phyloP scores from a whole-genome alignment of 1,284 basidiomycete genomes.

The Tylopilus sp. region DNA sequence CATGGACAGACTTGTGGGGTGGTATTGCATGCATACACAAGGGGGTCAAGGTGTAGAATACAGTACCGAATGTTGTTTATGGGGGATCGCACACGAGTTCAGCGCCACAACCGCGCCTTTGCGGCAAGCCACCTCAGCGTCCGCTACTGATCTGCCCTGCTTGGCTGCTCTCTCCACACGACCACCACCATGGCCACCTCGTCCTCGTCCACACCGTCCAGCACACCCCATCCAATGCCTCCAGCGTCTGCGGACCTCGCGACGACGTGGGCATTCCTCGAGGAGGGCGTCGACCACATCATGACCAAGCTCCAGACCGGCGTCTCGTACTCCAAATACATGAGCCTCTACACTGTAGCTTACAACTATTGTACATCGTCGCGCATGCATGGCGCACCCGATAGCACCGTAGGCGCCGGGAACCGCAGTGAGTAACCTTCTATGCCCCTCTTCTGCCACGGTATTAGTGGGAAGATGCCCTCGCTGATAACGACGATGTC shows the following conservation, averaged over 20 bases:
- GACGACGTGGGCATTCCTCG: constrained; percentile 88
- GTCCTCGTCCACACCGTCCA: constrained; percentile 15
- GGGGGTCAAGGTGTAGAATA: constrained; percentile 62
- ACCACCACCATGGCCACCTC: constrained; percentile 35
- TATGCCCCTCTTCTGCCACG: constrained; percentile 7
- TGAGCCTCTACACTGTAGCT: constrained; percentile 88
- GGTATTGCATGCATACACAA: constrained; percentile 86
- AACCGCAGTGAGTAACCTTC: constrained; percentile 56
- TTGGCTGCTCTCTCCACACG: constrained; percentile 21
- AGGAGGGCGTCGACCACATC: constrained; percentile 89
- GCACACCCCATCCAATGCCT: constrained; percentile 48
- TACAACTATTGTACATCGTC: constrained; percentile 97
- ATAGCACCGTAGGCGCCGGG: constrained; percentile 43
- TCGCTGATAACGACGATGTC: constrained; percentile 21
- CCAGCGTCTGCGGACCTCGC: constrained; percentile 68
- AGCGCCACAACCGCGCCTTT: constrained; percentile 34
- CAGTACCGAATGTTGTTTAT: too few relatives aligned
- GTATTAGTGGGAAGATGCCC: constrained; percentile 17
- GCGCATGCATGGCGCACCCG: constrained; percentile 71
- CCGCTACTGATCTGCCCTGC: constrained; percentile 9
- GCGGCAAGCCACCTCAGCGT: constrained; percentile 13
- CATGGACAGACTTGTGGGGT: constrained; percentile 84
- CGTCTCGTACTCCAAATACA: constrained; percentile 91
- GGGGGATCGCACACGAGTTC: constrained; percentile 1
- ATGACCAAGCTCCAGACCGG: constrained; percentile 88